These are phyloP conservation scores for Sambucus nigra DNA, from an alignment of 129 eudicot species.

Conservation along the genomic window DNA sequence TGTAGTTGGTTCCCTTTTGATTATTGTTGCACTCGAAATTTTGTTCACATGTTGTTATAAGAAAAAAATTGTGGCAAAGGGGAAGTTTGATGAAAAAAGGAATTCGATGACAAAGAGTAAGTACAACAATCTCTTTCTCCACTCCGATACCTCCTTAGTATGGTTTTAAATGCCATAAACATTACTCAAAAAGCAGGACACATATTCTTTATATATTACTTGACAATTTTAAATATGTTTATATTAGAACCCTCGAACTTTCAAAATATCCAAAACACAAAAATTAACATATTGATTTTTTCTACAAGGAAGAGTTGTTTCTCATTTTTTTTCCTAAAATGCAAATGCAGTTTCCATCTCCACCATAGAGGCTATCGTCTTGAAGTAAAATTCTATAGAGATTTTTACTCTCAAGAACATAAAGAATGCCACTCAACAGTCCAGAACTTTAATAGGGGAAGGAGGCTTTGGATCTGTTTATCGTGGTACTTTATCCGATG, in stretches of 20 bases:
- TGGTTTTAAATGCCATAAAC: too few species aligned
- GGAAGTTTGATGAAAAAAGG: constrained; percentile 26
- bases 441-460: constrained; percentile 77
- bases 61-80: constrained; percentile 23
- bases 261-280: too few species aligned
- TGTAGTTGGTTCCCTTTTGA: constrained; percentile 34
- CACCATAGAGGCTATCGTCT: constrained; percentile 38
- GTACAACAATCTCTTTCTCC: constrained; percentile 10
- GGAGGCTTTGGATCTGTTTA: constrained; percentile 88
- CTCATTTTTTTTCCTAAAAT: constrained; percentile 3
- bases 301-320: not conserved
- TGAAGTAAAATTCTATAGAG: constrained; percentile 50
- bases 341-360: constrained; percentile 73
- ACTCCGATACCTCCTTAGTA: too few species aligned
- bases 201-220: too few species aligned
- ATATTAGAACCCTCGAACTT: too few species aligned
- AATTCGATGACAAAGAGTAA: constrained; percentile 56
- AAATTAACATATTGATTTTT: too few species aligned
- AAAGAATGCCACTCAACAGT: constrained; percentile 58
- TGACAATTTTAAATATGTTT: not conserved
- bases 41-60: constrained; percentile 35
- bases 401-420: constrained; percentile 48
- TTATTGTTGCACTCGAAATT: constrained; percentile 22
- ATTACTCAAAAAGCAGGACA: too few species aligned
- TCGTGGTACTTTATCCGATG: constrained; percentile 69